phyloP scores from a whole-genome alignment of 2,329 filamentous ascomycete species.

The Chalaropsis ovoidea region DNA sequence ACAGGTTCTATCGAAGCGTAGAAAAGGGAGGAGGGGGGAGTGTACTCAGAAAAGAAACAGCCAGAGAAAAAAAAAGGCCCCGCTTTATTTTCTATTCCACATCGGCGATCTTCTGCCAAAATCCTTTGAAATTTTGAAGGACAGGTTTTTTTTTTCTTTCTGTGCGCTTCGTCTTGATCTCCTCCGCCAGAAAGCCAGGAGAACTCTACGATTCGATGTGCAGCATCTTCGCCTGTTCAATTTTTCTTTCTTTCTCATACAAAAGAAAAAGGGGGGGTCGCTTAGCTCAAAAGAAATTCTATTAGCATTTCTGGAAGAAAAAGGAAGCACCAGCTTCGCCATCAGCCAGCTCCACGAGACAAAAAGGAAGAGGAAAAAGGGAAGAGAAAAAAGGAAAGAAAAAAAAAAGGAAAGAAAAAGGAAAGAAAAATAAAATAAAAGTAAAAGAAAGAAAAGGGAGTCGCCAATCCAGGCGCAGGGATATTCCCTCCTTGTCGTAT shows the following conservation, averaged over 20 bases:
- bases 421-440: too few relatives aligned
- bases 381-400: neutral
- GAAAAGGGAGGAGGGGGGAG: neutral
- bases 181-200: neutral
- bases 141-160: too few relatives aligned
- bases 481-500: neutral
- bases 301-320: conserved; percentile 1
- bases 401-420: too few relatives aligned
- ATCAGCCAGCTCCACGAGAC: neutral
- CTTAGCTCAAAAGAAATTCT: neutral
- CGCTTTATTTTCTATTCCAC: neutral
- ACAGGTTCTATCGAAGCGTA: neutral
- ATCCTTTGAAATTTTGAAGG: neutral
- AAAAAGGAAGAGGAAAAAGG: conserved; percentile 1
- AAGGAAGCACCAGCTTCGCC: too few relatives aligned
- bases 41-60: neutral
- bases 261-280: neutral
- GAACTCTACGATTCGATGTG: neutral
- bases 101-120: conserved; percentile 7
- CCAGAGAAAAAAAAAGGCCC: neutral
- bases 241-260: neutral
- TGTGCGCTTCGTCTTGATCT: neutral
- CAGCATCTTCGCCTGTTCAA: neutral
- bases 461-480: neutral
- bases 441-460: too few relatives aligned